Evolutionary conservation across 345 rosid genomes (phyloP).

Genomic region (Jatropha curcas): DNA sequence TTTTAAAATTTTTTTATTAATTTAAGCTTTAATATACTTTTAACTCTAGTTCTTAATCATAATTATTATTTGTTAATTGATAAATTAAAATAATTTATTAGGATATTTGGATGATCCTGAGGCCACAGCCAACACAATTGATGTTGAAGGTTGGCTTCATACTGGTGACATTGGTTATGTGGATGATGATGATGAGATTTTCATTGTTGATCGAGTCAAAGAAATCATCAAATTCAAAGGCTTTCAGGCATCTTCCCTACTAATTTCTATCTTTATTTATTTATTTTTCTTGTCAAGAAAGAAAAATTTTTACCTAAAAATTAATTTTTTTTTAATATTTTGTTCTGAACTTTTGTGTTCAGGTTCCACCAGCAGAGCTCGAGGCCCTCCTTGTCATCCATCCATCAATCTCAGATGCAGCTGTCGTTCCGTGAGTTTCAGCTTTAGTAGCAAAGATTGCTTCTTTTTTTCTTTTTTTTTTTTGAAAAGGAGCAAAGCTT

Average conservation of each 20-base stretch:
- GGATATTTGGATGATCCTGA: conserved; percentile 71
- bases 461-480: no score
- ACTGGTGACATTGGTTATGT: conserved; percentile 91
- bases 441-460: background rate
- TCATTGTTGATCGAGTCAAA: conserved; percentile 81
- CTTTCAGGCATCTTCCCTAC: conserved; percentile 53
- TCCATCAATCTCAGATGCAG: conserved; percentile 76
- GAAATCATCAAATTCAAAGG: conserved; percentile 94
- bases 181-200: conserved; percentile 78
- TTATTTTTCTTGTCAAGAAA: no score
- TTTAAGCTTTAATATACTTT: no score
- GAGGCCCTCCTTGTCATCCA: conserved; percentile 73
- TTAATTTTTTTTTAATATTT: no score
- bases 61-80: no score
- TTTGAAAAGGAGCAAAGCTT: no score
- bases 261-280: background rate
- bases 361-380: conserved; percentile 97
- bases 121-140: conserved; percentile 72
- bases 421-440: conserved; percentile 78
- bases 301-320: no score
- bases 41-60: no score
- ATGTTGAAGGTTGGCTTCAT: conserved; percentile 84
- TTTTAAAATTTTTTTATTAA: no score
- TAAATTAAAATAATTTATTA: conserved; percentile 18
- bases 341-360: no score